Base-by-base conservation (phyloP, 1,284 basidiomycete species). In the Ustilago tritici region DNA sequence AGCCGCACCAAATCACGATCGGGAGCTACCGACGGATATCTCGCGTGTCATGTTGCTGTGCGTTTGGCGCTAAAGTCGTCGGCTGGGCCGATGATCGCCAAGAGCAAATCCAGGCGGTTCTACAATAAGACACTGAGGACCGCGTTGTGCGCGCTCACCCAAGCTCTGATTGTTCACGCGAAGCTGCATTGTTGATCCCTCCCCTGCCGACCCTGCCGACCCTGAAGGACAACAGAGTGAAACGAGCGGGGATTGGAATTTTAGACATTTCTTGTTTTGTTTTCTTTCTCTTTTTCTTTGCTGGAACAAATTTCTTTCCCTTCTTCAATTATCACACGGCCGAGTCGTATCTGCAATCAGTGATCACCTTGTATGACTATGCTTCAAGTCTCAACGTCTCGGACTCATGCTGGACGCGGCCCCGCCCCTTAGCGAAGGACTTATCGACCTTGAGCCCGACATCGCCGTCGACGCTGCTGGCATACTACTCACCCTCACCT, bases 401-500 rank as follows among this genome's bases (percentile, higher is more conserved):
- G 63, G 60, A 12, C 59, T 70, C 7, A 55, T 53, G 6, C 59
- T 66, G 7, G 63, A 36, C 11, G 23, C 71, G 32, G 58, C 65
- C 10, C 71, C 71, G 34, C 71, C 71, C 31, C 71, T 19, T 4
- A 73, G 46, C 19, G 66, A 70, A 0, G 71, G 71, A 38, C 71
- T 74, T 62, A 62, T 62, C n/a, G 62, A 58, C 15, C 71, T 63
- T 23, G 59, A 41, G 43, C 60, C 65, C 15, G 47, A 28, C 58
- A 58, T 70, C n/a, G 67, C 57, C n/a, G 55, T 46, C n/a, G 70
- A 58, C n/a, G 50, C 65, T 34, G 57, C 36, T 10, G 65, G 61
- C n/a, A 62, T 46, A 54, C 65, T 61, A 38, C 47, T 69, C 34
- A 70, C 68, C 43, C 68, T 61, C 14, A 58, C 58, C 46, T 74